Conservation (phyloP, 2,329 filamentous ascomycete species). For the Orbilia javanica region DNA sequence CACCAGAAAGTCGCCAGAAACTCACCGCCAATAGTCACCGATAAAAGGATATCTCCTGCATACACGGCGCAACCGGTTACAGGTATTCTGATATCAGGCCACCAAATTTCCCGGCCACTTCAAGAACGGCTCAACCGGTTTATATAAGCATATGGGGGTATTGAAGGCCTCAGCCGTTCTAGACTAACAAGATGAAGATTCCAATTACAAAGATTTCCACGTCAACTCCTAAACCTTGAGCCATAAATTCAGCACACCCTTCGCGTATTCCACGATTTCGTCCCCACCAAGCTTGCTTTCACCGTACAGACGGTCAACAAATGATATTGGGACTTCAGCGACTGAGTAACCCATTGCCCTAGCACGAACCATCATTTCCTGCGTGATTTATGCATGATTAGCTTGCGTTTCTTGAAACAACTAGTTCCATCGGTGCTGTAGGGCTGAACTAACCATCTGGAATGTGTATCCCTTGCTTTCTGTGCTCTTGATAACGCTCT, state of each 20-base stretch:
- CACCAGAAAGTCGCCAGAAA: neutral
- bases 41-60: neutral
- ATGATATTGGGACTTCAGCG: slow-evolving; percentile 94
- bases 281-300: slow-evolving; percentile 94
- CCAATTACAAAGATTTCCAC: slow-evolving; percentile 12
- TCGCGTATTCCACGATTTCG: slow-evolving; percentile 96
- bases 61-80: neutral
- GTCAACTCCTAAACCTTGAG: slow-evolving; percentile 75
- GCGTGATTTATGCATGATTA: neutral
- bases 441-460: slow-evolving; percentile 76
- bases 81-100: neutral
- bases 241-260: slow-evolving; percentile 83
- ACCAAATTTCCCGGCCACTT: slow-evolving; percentile 13
- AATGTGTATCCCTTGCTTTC: slow-evolving; percentile 98
- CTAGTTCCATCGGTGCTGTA: neutral
- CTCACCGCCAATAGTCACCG: neutral
- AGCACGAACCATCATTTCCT: slow-evolving; percentile 94
- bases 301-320: slow-evolving; percentile 94
- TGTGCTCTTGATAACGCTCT: slow-evolving; percentile 89
- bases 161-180: slow-evolving; percentile 10
- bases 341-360: slow-evolving; percentile 96
- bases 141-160: neutral
- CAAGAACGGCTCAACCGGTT: slow-evolving; percentile 2
- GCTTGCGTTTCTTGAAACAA: neutral
- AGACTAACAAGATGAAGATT: slow-evolving; percentile 9